phyloP scores from a whole-genome alignment of 2,329 filamentous ascomycete species.

The Coniochaeta ligniaria region DNA sequence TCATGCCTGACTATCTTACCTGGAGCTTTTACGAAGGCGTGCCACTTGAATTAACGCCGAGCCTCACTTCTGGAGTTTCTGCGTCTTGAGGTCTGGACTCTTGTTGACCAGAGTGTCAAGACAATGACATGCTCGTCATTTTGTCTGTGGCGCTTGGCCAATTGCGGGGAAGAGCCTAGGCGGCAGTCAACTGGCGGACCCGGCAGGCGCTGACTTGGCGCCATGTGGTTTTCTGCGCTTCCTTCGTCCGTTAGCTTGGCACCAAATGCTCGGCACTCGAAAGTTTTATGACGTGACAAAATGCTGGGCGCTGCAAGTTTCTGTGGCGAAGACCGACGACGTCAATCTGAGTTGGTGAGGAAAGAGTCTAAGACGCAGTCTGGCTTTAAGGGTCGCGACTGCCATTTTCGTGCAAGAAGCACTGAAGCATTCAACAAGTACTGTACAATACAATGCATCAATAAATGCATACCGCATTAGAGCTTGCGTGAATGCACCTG shows the following conservation, averaged over 20 bases:
- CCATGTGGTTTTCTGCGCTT: neutral
- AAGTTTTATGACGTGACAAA: neutral
- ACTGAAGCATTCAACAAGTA: no score
- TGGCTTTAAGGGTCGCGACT: neutral
- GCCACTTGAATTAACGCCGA: neutral
- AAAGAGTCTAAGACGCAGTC: no score
- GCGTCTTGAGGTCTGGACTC: neutral
- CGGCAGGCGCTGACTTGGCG: neutral
- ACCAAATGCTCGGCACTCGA: neutral
- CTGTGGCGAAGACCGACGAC: neutral
- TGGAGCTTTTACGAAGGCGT: neutral
- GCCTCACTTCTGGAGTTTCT: neutral
- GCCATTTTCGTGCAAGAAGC: no score
- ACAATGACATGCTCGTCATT: neutral
- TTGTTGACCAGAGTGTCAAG: no score
- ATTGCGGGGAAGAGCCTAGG: neutral
- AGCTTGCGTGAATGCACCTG: neutral
- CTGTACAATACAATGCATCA: neutral
- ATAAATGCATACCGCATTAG: neutral
- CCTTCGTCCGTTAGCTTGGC: neutral
- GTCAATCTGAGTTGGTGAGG: neutral
- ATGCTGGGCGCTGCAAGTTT: neutral
- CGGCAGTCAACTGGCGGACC: neutral
- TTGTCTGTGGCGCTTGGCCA: neutral
- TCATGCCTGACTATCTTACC: no score